Evolutionary conservation across 1,139 yeast genomes (phyloP), one percentile per base, ranked within the genome.

Genomic region (Nakaseomyces glabratus): DNA sequence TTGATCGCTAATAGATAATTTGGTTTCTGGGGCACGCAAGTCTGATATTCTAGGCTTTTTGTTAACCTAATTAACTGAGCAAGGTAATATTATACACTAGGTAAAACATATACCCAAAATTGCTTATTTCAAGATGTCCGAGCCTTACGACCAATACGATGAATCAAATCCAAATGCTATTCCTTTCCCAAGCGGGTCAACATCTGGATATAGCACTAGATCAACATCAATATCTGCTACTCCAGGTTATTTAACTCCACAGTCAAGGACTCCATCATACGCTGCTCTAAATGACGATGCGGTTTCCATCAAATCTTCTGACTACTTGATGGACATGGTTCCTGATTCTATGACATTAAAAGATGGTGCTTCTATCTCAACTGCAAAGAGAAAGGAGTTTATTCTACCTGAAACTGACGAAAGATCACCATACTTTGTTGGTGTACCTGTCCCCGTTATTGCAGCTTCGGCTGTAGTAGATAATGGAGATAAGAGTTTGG

Each of bases 371-470:
- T 45, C 40, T 8, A 47, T 56, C 18, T 40, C 51, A 4, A 57
- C 35, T 24, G 21, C 57, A 12, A 46, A 49, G 39, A 44, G 52
- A 2, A 45, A 53, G 23, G 49, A 42, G 31, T 41, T 39, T 12
- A 51, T 62, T 16, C 40, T 61, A 16, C 65, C 65, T 4, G 55
- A 52, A 35, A 47, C 56, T 1, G 52, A 61, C 37, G 48, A 47
- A 16, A 43, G 48, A 32, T 62, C 66, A 1, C 66, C 67, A 0
- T 62, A 51, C 40, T 52, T 51, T 38, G 45, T 61, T 9, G 46
- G 55, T 11, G 61, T 62, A 1, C 66, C 67, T 0, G 48, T 54
- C 3, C 61, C 61, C 13, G 30, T 26, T n/a, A 26, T 26, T 7
- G 42, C 38, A 26, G 48, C 48, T 18, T 44, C 52, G 1, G 30